Evolutionary conservation across 257 asterid genomes (phyloP), one percentile per base, ranked within the genome.

Genomic region (Solanum dulcamara): DNA sequence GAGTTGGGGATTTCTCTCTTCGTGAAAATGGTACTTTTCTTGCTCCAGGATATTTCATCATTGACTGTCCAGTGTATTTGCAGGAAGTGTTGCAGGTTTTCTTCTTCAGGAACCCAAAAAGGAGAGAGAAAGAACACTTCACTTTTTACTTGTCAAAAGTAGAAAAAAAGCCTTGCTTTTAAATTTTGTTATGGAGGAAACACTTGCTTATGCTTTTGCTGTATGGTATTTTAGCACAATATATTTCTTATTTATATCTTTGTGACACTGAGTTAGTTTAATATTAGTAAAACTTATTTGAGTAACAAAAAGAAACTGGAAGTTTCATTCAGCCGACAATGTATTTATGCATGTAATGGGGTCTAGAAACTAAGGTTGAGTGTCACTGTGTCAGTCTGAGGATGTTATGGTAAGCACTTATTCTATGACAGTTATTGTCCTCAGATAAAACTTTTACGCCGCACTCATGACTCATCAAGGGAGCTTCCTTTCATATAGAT

Each of bases 1-100:
- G 96, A 79, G 81, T 91, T 28, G 97, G 92, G 48, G 92, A 92
- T 80, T 96, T 96, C 85, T 80, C 88, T 80, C 98, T 96, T 79
- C 94, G 97, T 64, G 99, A 96, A 87, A 96, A 95, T 71, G 98
- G 99, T 95, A 87, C 18, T 89, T 85, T 32, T 24, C 26, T 77
- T 83, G n/a, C 81, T n/a, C 83, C 11, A 10, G 38, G 11, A 66
- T 85, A 7, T 77, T 13, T 70, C 40, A 26, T 75, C n/a, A 10
- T 7, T 42, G 82, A 44, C 24, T 75, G 8, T 44, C 40, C 60
- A 75, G 82, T 13, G 0, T 44, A 14, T 2, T 75, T 44, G 60
- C 40, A 75, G n/a, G 81, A 74, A n/a, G 81, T 24, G 59, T 17
- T 75, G 37, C 59, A 7, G 14, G 57, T n/a, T 26, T 26, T 75